Conservation (phyloP, 2,329 filamentous ascomycete genomes). For the Lasiodiplodia sp. region DNA sequence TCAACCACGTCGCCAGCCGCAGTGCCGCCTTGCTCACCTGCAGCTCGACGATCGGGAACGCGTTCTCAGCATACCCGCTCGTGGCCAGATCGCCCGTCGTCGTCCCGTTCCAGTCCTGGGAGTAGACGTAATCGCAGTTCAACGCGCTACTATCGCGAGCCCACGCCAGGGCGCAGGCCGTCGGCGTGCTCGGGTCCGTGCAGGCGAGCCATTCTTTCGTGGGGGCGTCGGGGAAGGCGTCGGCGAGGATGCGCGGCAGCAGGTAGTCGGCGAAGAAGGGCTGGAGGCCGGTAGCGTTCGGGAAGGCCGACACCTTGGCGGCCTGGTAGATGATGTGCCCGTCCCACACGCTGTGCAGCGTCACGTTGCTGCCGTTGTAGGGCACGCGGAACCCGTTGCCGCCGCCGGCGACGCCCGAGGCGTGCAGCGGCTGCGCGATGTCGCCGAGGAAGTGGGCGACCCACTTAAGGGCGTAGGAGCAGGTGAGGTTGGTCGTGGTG, state of each 20-base stretch:
- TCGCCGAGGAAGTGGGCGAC: conserved; percentile 52
- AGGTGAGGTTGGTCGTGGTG: conserved; percentile 42
- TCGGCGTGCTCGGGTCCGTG: conserved; percentile 41
- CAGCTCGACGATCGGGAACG: conserved; percentile 50
- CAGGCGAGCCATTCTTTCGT: conserved; percentile 48
- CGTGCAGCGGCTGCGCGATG: conserved; percentile 52
- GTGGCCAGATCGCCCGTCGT: conserved; percentile 41
- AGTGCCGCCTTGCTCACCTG: conserved; percentile 52
- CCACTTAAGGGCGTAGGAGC: conserved; percentile 53
- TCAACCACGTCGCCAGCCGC: conserved; percentile 50
- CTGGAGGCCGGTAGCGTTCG: conserved; percentile 42
- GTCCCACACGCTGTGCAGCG: conserved; percentile 52
- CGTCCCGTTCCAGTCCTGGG: conserved; percentile 39
- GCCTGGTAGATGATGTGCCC: conserved; percentile 48
- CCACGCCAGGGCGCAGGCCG: conserved; percentile 47
- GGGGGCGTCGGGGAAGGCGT: conserved; percentile 44
- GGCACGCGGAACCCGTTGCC: conserved; percentile 49
- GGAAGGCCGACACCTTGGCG: conserved; percentile 44
- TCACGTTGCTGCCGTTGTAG: conserved; percentile 43
- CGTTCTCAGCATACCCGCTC: conserved; percentile 48
- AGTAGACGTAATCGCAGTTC: conserved; percentile 51
- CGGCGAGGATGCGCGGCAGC: conserved; percentile 44
- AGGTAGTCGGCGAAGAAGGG: conserved; percentile 45
- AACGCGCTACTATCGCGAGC: conserved; percentile 49
- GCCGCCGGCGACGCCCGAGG: conserved; percentile 46